Evolutionary conservation across 225 moss, liverwort and hornwort species (phyloP).

Genomic region (Asterella californica): DNA sequence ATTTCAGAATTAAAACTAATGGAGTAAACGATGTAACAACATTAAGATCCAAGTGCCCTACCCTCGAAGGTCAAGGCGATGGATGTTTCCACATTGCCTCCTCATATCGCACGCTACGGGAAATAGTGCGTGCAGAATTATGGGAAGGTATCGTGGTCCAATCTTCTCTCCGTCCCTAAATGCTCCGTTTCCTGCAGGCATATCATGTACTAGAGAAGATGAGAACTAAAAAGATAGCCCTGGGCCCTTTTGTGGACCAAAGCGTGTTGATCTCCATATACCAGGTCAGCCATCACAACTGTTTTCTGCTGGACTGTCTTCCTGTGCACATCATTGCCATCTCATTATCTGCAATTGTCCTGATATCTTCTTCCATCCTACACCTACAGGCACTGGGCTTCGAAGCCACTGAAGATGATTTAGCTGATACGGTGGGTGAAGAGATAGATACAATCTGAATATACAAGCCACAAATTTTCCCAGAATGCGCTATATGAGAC

Average conservation of each 20-base stretch:
- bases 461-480: neutral
- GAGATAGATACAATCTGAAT: constrained; percentile 16
- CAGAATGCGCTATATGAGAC: neutral
- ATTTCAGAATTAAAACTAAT: too few relatives aligned
- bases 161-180: too few relatives aligned
- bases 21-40: too few relatives aligned
- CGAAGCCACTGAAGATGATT: constrained; percentile 29
- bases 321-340: too few relatives aligned
- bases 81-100: too few relatives aligned
- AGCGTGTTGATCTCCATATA: constrained; percentile 55
- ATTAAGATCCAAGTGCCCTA: too few relatives aligned
- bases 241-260: constrained; percentile 66
- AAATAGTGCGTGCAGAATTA: too few relatives aligned
- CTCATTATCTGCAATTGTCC: too few relatives aligned
- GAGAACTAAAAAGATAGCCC: constrained; percentile 51
- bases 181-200: constrained; percentile 39
- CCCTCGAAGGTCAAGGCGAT: too few relatives aligned
- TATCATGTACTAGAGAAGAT: constrained; percentile 75
- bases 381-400: constrained; percentile 34
- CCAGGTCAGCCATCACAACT: constrained; percentile 38
- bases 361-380: neutral
- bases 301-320: too few relatives aligned
- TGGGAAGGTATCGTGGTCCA: too few relatives aligned
- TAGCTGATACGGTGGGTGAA: constrained; percentile 31
- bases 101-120: too few relatives aligned